Evolutionary conservation across 1,284 basidiomycete species (phyloP).

Genomic region (Tylopilus sp.): DNA sequence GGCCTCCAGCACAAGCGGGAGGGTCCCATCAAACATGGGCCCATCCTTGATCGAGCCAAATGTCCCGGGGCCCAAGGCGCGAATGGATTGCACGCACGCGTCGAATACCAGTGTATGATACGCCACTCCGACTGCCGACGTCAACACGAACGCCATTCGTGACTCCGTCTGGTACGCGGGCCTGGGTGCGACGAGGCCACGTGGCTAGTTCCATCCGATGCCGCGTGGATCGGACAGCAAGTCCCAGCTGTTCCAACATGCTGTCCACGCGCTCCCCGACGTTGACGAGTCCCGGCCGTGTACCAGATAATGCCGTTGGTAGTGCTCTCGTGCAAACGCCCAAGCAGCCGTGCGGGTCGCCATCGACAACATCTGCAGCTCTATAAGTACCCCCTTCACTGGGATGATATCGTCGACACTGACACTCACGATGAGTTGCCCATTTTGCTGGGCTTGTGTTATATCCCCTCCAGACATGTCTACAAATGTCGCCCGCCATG

Average conservation of each 20-base stretch:
- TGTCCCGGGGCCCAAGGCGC: conserved; percentile 26
- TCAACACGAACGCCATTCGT: conserved; percentile 22
- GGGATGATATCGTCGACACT: neutral
- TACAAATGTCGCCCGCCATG: too few species aligned
- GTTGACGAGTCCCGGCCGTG: neutral
- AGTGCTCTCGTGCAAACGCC: conserved; percentile 26
- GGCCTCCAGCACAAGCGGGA: conserved; percentile 55
- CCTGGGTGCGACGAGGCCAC: conserved; percentile 25
- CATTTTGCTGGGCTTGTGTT: too few species aligned
- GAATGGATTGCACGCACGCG: conserved; percentile 18
- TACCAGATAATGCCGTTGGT: conserved; percentile 14
- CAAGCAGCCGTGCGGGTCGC: conserved; percentile 28
- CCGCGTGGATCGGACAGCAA: conserved; percentile 35
- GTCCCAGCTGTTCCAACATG: conserved; percentile 39
- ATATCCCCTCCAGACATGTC: too few species aligned
- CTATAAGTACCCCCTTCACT: conserved; percentile 10
- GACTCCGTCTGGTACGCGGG: conserved; percentile 17
- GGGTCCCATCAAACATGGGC: conserved; percentile 59
- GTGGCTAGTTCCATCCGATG: conserved; percentile 42
- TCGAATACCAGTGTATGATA: conserved; percentile 29
- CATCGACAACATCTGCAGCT: conserved; percentile 26
- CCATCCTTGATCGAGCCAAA: conserved; percentile 40
- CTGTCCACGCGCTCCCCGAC: conserved; percentile 12
- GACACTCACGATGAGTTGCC: too few species aligned
- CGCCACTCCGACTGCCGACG: neutral